A percentile compares a stretch with the other conserved stretches of the same genome.
Evolutionary conservation across 1,139 yeast genomes (phyloP).

Genomic region (Geotrichum citri-aurantii): DNA sequence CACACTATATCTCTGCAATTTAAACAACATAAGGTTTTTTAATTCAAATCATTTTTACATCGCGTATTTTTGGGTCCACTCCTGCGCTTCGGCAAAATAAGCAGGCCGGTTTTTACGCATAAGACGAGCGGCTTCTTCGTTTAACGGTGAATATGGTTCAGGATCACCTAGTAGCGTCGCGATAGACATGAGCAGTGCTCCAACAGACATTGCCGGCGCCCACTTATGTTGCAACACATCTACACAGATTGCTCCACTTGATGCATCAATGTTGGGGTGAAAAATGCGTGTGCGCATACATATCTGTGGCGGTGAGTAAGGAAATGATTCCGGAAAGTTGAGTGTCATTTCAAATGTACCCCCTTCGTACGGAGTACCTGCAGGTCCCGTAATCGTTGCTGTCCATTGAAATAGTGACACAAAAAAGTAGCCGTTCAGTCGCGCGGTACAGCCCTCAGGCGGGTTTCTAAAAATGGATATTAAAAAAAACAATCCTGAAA

Average conservation of each 20-base stretch:
- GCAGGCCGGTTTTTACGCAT: too few species aligned
- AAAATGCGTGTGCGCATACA: not conserved
- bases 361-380: not conserved
- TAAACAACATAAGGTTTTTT: too few species aligned
- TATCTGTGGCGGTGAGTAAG: not conserved
- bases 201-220: not conserved
- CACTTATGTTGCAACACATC: not conserved
- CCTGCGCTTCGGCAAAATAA: too few species aligned
- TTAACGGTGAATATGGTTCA: too few species aligned
- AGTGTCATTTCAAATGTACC: not conserved
- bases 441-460: not conserved
- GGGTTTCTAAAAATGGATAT: not conserved
- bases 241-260: not conserved
- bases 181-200: not conserved
- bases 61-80: too few species aligned
- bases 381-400: not conserved
- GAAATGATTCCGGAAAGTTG: not conserved
- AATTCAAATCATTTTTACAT: too few species aligned
- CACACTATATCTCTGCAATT: too few species aligned
- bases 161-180: too few species aligned
- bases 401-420: not conserved
- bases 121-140: too few species aligned
- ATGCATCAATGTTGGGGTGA: not conserved
- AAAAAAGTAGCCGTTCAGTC: not conserved
- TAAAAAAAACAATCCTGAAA: too few species aligned